phyloP scores from a whole-genome alignment of 2,329 filamentous ascomycete species.

The Spiromastix sp. region DNA sequence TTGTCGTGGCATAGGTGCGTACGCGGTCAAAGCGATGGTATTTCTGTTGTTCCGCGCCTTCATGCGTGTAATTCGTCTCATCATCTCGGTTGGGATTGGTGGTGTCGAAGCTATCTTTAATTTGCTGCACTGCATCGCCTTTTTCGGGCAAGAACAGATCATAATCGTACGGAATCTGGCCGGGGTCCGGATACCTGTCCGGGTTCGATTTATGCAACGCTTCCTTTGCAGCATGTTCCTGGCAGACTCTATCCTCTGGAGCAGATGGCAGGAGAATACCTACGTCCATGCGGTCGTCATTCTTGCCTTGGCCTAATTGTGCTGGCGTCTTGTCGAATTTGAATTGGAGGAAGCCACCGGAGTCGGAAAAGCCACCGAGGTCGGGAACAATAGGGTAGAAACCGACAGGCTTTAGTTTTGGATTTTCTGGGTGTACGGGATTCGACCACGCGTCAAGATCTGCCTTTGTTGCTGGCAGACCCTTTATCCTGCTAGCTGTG shows the following conservation, averaged over 20 bases:
- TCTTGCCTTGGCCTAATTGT: constrained; percentile 34
- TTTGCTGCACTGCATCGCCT: constrained; percentile 35
- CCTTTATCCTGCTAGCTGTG: constrained; percentile 41
- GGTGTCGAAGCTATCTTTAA: constrained; percentile 47
- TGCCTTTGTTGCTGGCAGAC: constrained; percentile 42
- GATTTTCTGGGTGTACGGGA: constrained; percentile 50
- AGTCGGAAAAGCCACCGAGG: constrained; percentile 48
- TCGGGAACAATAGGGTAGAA: constrained; percentile 53
- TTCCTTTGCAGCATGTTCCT: constrained; percentile 39
- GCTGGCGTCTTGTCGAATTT: constrained; percentile 54
- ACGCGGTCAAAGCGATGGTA: constrained; percentile 47
- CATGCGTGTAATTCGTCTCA: constrained; percentile 38
- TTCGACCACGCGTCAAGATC: constrained; percentile 50
- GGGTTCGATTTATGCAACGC: constrained; percentile 41
- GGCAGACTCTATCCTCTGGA: constrained; percentile 37
- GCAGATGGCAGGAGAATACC: constrained; percentile 45
- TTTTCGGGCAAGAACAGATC: constrained; percentile 48
- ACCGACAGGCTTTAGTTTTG: constrained; percentile 46
- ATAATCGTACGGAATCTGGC: constrained; percentile 47
- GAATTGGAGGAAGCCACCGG: constrained; percentile 48
- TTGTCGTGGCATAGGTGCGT: constrained; percentile 50
- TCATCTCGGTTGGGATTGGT: constrained; percentile 44
- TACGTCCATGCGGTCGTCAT: constrained; percentile 51
- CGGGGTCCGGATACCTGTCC: constrained; percentile 39
- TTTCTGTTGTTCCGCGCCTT: constrained; percentile 31